Evolutionary conservation across 352 stramenopile species (phyloP).

Genomic region (Pythium folliculosum): DNA sequence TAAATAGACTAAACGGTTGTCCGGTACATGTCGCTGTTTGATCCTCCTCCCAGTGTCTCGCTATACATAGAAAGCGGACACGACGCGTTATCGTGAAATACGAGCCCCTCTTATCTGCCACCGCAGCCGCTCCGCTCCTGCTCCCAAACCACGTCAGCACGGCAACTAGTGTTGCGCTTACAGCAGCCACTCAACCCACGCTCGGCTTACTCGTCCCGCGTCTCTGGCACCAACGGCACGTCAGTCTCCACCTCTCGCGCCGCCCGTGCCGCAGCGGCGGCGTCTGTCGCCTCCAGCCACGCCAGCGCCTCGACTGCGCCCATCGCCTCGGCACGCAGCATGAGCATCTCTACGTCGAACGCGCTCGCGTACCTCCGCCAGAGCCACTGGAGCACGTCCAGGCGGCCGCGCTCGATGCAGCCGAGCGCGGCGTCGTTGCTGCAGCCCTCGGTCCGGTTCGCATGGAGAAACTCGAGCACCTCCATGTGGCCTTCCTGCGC

Average conservation of each 20-base stretch:
- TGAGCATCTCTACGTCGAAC: conserved; percentile 20
- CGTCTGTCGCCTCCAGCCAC: conserved; percentile 20
- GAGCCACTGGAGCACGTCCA: conserved; percentile 31
- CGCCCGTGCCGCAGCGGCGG: neutral
- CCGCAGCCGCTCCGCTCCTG: neutral
- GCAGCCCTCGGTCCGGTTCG: conserved; percentile 24
- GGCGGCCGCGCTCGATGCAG: conserved; percentile 20
- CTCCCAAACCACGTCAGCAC: neutral
- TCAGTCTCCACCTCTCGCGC: neutral
- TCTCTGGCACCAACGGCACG: neutral
- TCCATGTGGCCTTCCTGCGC: conserved; percentile 31
- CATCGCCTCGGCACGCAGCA: conserved; percentile 13
- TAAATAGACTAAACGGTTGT: neutral
- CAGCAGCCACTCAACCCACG: neutral
- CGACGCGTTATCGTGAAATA: conserved; percentile 21
- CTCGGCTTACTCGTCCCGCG: neutral
- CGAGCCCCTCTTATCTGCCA: neutral
- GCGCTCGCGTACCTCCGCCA: conserved; percentile 20
- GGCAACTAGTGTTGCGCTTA: neutral
- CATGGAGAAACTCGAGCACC: conserved; percentile 31
- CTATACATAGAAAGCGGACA: conserved; percentile 16
- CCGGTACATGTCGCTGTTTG: neutral
- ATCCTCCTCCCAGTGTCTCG: neutral
- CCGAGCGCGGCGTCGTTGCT: conserved; percentile 29
- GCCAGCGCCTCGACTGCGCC: conserved; percentile 9